These are phyloP conservation scores for Diaporthe sp. DNA, from an alignment of 2,329 filamentous ascomycete genomes.

Conservation along the genomic window DNA sequence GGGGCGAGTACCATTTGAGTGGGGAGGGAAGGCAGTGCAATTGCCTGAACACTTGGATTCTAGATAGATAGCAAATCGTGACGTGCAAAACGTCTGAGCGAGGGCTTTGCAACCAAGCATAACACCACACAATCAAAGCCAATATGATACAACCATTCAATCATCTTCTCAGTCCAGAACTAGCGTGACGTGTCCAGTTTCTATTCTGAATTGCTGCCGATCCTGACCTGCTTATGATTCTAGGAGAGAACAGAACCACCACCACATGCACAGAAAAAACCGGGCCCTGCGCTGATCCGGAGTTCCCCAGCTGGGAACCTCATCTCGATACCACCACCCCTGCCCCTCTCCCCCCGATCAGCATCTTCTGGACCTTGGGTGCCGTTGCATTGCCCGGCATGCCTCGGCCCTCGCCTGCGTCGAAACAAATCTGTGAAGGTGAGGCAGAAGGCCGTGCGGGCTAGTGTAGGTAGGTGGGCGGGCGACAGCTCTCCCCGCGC, in stretches of 20 bases:
- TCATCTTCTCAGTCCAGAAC: background rate
- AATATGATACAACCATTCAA: conserved; percentile 23
- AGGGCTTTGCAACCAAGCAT: background rate
- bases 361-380: background rate
- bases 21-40: background rate
- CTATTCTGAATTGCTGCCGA: background rate
- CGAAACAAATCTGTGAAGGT: background rate
- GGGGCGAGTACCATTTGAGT: background rate
- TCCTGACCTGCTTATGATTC: background rate
- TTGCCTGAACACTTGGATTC: background rate
- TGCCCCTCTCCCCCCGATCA: background rate
- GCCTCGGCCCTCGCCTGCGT: background rate
- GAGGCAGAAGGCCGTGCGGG: conserved; percentile 11
- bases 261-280: background rate
- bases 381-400: background rate
- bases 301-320: conserved; percentile 4
- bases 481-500: background rate
- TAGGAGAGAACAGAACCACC: background rate
- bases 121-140: conserved; percentile 1
- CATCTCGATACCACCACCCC: background rate
- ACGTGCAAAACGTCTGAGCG: background rate
- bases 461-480: background rate
- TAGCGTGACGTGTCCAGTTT: conserved; percentile 14
- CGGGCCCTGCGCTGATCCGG: conserved; percentile 13
- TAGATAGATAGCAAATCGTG: conserved; percentile 10